These are phyloP conservation scores for Stemphylium beticola DNA, from an alignment of 2,329 filamentous ascomycete species.

Conservation along the genomic window DNA sequence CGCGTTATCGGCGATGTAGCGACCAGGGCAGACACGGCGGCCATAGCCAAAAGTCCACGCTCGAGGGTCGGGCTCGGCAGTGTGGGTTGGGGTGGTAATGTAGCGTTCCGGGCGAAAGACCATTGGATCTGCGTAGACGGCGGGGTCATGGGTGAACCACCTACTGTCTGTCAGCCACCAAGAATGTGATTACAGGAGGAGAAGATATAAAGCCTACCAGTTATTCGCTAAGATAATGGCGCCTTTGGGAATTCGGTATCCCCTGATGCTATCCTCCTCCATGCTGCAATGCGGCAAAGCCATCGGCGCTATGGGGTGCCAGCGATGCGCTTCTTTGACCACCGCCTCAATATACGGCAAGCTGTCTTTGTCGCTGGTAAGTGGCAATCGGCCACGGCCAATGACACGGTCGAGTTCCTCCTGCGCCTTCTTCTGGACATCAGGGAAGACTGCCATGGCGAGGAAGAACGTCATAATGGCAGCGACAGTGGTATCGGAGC, in stretches of 20 bases:
- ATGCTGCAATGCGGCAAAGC: slow-evolving; percentile 41
- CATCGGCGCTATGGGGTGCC: slow-evolving; percentile 43
- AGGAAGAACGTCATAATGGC: slow-evolving; percentile 56
- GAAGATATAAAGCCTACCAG: slow-evolving; percentile 39
- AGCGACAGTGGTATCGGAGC: slow-evolving; percentile 55
- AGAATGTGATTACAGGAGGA: neutral
- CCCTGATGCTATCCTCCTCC: slow-evolving; percentile 48
- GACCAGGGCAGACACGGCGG: slow-evolving; percentile 53
- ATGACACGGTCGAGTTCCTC: slow-evolving; percentile 58
- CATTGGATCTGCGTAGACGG: slow-evolving; percentile 46
- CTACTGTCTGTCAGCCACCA: slow-evolving; percentile 19
- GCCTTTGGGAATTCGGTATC: slow-evolving; percentile 53
- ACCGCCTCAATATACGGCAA: slow-evolving; percentile 49
- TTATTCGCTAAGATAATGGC: slow-evolving; percentile 47
- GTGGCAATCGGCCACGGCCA: slow-evolving; percentile 55
- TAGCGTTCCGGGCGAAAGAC: slow-evolving; percentile 56
- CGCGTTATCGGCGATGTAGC: slow-evolving; percentile 51
- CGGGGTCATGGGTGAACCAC: slow-evolving; percentile 53
- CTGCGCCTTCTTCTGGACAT: slow-evolving; percentile 57
- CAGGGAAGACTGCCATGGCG: slow-evolving; percentile 59
- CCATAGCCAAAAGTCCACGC: slow-evolving; percentile 51
- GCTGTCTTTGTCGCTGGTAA: slow-evolving; percentile 53
- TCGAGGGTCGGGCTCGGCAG: slow-evolving; percentile 50
- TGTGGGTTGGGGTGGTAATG: slow-evolving; percentile 37
- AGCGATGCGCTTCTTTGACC: slow-evolving; percentile 55